Evolutionary conservation across 305 asterid genomes (phyloP), one percentile per base, ranked within the genome.

Genomic region (Rubia peregrina): DNA sequence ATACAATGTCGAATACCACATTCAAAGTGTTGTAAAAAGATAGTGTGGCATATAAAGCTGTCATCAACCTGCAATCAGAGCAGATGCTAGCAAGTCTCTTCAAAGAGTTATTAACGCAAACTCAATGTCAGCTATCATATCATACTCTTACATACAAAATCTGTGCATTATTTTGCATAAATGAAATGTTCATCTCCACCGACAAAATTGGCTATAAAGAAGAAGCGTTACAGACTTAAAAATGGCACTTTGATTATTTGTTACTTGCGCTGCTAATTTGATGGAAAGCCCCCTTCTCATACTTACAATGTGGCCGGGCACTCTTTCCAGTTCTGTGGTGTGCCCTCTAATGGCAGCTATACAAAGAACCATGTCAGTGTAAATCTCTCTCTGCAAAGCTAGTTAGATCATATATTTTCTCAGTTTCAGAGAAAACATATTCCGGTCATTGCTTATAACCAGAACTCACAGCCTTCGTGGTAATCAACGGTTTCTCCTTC

Each of bases 291-390:
- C 77, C 57, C 21, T 16, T 79, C 69, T 78, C 83, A 73, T 88
- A 84, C 90, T 89, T 88, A 89, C 95, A 91, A 80, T 79, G 80
- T 80, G 78, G 78, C 77, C 61, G 78, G 70, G 74, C 80, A 12
- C 70, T 78, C 83, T 70, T 60, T 71, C 71, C 81, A 78, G 81
- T 73, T 73, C 72, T 76, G 73, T 46, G 74, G 78, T 43, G 78
- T 51, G 57, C 57, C 57, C 57, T 51, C 80, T 80, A 61, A 80
- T 71, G 80, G 77, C 83, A 73, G 74, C 84, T 81, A 84, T 83
- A 87, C 89, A 85, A 67, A 77, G 69, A 71, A 74, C 81, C 78
- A 73, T 61, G 85, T 83, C 79, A 73, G 90, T 85, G 81, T 81
- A 77, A 51, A 51, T 49, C 57, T 48, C 55, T 78, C 80, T 83